Evolutionary conservation across 2,329 filamentous ascomycete species (phyloP).

Genomic region (Tolypocladium tundrense): DNA sequence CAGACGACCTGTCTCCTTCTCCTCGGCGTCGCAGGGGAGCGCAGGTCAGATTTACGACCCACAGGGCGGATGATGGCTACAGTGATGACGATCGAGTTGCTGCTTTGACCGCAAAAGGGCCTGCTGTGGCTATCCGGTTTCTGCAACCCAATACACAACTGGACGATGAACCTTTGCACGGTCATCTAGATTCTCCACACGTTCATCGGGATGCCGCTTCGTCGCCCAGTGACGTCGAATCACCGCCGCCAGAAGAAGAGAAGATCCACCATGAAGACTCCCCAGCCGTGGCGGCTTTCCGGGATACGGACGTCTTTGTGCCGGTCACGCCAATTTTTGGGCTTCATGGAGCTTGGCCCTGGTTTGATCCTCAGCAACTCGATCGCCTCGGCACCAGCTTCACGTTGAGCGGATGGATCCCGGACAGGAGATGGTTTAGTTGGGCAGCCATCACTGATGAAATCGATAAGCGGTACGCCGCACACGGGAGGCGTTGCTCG

Average conservation of each 20-base stretch:
- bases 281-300: background rate
- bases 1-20: background rate
- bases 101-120: background rate
- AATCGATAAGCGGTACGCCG: slow-evolving; percentile 16
- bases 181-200: background rate
- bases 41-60: background rate
- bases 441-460: slow-evolving; percentile 18
- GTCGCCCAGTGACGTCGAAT: background rate
- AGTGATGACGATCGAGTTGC: background rate
- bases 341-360: slow-evolving; percentile 20
- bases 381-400: slow-evolving; percentile 27
- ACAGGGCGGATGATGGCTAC: background rate
- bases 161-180: slow-evolving; percentile 2
- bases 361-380: slow-evolving; percentile 20
- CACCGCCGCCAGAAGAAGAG: background rate
- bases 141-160: slow-evolving; percentile 31
- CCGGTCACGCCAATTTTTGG: slow-evolving; percentile 13
- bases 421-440: slow-evolving; percentile 24
- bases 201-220: background rate
- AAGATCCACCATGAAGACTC: background rate
- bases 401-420: slow-evolving; percentile 32
- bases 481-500: background rate
- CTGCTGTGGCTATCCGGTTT: slow-evolving; percentile 18
- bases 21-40: background rate
- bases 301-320: slow-evolving; percentile 4